Base-by-base conservation (phyloP, 805 yeast species). In the Wickerhamomyces strasburgensis region DNA sequence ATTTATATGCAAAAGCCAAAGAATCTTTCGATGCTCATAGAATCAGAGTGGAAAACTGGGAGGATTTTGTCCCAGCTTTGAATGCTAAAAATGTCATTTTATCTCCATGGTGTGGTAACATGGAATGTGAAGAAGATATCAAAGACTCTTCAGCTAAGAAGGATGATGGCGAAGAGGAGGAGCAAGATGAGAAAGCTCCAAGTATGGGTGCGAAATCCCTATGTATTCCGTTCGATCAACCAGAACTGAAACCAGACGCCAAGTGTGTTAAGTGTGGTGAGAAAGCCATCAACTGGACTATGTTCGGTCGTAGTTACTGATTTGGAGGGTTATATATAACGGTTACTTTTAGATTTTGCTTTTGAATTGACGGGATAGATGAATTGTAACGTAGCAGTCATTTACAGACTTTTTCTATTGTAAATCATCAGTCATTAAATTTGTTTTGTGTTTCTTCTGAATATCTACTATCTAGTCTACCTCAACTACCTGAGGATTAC, bases 151-250 rank as follows among this genome's bases (percentile, higher is more conserved):
- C 95, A 29, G 72, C 78, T 29, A 80, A 73, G 64, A 77, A 80
- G 58, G 84, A 82, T 58, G 80, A 78, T 52, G 84, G 87, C 49
- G 90, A 83, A 46, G 95, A 84, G 49, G 96, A 84, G 63, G 96
- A 84, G 61, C 82, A 72, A 33, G 99, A 93, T 60, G 98, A 93
- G 58, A 84, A 85, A 63, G 87, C 98, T 17, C 99, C 99, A 60
- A 80, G 94, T 35, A 93, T 93, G 99, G 99, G 99, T 59, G 99
- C 99, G 49, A 93, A 93, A 72, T 84, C 96, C 15, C 73, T 93
- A 64, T 93, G 99, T 76, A 89, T 89, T 62, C 98, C 98, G 48
- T 80, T 80, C 58, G 84, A 85, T 27, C 98, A 90, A 70, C 96
- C 96, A 42, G 76, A 68, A 54, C 74, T 90, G 63, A 76, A 76